A percentile compares a stretch with the other conserved stretches of the same genome.
Evolutionary conservation across 2,329 filamentous ascomycete genomes (phyloP).

Genomic region (Graphiopsis chlorocephala): DNA sequence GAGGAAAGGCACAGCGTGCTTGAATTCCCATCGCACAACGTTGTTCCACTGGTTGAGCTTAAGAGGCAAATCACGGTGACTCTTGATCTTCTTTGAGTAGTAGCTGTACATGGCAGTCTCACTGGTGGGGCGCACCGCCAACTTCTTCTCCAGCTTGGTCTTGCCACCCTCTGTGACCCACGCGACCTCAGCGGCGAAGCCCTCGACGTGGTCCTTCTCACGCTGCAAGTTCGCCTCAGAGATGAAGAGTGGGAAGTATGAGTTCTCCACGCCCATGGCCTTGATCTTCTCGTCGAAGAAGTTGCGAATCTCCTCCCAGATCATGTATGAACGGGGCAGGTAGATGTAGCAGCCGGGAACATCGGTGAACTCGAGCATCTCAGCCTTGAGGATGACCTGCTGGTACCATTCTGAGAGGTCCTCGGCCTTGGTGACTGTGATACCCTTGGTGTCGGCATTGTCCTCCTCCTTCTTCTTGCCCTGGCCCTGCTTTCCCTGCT

Average conservation of each 20-base stretch:
- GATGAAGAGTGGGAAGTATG: slow-evolving; percentile 95
- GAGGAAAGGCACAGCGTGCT: slow-evolving; percentile 82
- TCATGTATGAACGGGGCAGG: slow-evolving; percentile 65
- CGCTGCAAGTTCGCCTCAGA: slow-evolving; percentile 79
- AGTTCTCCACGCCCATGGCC: slow-evolving; percentile 87
- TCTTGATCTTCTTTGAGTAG: slow-evolving; percentile 95
- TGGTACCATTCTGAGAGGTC: slow-evolving; percentile 97
- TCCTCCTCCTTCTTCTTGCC: slow-evolving; percentile 49
- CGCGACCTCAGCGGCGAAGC: slow-evolving; percentile 90
- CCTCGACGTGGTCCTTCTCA: slow-evolving; percentile 96
- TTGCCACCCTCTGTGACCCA: slow-evolving; percentile 91
- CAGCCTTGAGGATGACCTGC: slow-evolving; percentile 93
- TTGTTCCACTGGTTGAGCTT: slow-evolving; percentile 98
- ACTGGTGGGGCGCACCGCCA: slow-evolving; percentile 67
- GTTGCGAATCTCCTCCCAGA: slow-evolving; percentile 65
- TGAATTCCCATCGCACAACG: slow-evolving; percentile 93
- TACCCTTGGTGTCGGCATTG: slow-evolving; percentile 71
- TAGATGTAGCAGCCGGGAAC: slow-evolving; percentile 97
- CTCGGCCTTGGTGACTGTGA: slow-evolving; percentile 78
- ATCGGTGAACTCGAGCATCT: slow-evolving; percentile 98
- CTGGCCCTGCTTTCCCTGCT: slow-evolving; percentile 22
- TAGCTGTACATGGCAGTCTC: slow-evolving; percentile 92
- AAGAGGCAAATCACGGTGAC: slow-evolving; percentile 89
- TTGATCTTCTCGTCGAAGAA: slow-evolving; percentile 70
- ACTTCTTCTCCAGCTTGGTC: slow-evolving; percentile 81